Percentiles rank a stretch among this genome's conserved stretches.
Conservation (phyloP, 257 asterid genomes). For the Gentiana straminea region DNA sequence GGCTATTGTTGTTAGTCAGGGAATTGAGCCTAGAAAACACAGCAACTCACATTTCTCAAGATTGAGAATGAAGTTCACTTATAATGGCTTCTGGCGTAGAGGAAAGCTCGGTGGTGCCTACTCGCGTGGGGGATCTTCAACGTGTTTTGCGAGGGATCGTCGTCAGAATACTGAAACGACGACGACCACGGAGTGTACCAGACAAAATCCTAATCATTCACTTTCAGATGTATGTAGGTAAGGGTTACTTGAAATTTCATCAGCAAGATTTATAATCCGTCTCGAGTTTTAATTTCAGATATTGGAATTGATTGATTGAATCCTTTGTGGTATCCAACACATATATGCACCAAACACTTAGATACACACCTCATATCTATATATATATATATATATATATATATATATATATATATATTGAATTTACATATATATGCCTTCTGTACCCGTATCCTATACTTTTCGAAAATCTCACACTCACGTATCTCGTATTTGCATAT, state of each 20-base stretch:
- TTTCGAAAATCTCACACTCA: too few relatives aligned
- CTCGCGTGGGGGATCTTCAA: slow-evolving; percentile 37
- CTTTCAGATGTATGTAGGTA: slow-evolving; percentile 51
- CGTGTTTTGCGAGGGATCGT: slow-evolving; percentile 53
- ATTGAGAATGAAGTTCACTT: slow-evolving; percentile 29
- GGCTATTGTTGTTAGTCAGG: slow-evolving; percentile 25
- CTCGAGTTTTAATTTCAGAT: too few relatives aligned
- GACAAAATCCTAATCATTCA: slow-evolving; percentile 30
- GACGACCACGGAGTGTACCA: slow-evolving; percentile 40
- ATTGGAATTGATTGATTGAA: too few relatives aligned
- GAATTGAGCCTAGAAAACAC: slow-evolving; percentile 28
- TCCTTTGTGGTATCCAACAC: too few relatives aligned
- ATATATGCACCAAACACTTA: too few relatives aligned
- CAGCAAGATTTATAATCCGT: background rate
- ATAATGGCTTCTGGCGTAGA: slow-evolving; percentile 40
- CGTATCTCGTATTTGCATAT: too few relatives aligned
- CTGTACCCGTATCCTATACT: too few relatives aligned
- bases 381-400: too few relatives aligned
- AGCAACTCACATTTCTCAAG: slow-evolving; percentile 30
- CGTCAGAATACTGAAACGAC: slow-evolving; percentile 36
- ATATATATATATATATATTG: too few relatives aligned
- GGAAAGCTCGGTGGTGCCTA: slow-evolving; percentile 16
- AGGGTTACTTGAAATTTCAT: slow-evolving; percentile 3
- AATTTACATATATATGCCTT: background rate
- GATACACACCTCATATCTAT: too few relatives aligned